A percentile compares a stretch with the other conserved stretches of the same genome.
These are phyloP conservation scores for Xylaria telfairii DNA, from an alignment of 495 filamentous ascomycete genomes.

Conservation along the genomic window DNA sequence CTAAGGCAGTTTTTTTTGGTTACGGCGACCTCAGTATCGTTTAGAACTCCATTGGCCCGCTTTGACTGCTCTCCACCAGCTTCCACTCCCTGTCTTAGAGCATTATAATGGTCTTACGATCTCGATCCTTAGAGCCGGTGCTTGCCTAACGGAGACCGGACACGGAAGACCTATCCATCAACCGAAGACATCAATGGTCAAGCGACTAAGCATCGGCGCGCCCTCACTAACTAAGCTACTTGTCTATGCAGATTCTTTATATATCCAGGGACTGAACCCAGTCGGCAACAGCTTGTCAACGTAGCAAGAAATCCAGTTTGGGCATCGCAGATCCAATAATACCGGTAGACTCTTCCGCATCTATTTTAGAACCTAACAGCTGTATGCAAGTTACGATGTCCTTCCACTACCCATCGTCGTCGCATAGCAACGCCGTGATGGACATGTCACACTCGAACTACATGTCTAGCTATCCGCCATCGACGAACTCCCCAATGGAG, in stretches of 20 bases:
- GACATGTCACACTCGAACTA: conserved; percentile 49
- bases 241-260: conserved; percentile 11
- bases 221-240: neutral
- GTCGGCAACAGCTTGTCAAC: neutral
- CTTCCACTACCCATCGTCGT: conserved; percentile 57
- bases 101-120: conserved; percentile 34
- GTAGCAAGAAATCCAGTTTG: neutral
- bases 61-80: conserved; percentile 35
- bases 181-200: conserved; percentile 4
- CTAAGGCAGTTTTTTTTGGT: conserved; percentile 32
- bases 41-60: conserved; percentile 37
- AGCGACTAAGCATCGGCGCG: conserved; percentile 9
- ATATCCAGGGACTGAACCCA: neutral
- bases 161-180: conserved; percentile 34
- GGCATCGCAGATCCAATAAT: conserved; percentile 14
- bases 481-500: conserved; percentile 47
- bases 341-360: neutral
- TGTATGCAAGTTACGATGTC: conserved; percentile 44
- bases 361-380: conserved; percentile 1
- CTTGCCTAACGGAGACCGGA: conserved; percentile 7
- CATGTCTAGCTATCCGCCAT: conserved; percentile 47
- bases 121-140: conserved; percentile 1
- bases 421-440: conserved; percentile 53
- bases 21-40: conserved; percentile 27
- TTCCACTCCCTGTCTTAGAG: conserved; percentile 26